These are phyloP conservation scores for Paramecium caudatum DNA, from an alignment of 73 alveolate species.

Conservation along the genomic window DNA sequence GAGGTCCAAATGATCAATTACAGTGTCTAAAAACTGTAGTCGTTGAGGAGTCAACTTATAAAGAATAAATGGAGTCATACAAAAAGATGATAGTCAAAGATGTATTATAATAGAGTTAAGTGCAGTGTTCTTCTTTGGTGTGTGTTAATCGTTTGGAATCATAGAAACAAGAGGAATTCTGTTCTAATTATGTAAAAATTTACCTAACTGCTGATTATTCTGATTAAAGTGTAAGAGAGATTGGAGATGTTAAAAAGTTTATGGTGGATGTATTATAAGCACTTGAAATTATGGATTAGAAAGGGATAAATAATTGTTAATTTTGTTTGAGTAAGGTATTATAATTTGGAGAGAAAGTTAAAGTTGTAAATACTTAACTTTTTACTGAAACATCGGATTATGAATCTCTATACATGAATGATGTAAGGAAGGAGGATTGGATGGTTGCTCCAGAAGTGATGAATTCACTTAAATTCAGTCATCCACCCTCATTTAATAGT, in stretches of 20 bases:
- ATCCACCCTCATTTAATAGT: slow-evolving; percentile 22
- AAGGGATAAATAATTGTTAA: slow-evolving; percentile 21
- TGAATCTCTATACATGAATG: slow-evolving; percentile 20
- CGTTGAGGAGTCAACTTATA: slow-evolving; percentile 27
- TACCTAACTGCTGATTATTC: slow-evolving; percentile 46
- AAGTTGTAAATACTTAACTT: slow-evolving; percentile 33
- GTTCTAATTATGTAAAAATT: slow-evolving; percentile 7
- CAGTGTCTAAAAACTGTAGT: slow-evolving; percentile 17
- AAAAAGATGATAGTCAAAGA: slow-evolving; percentile 12
- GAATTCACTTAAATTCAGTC: neutral
- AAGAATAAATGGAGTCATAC: slow-evolving; percentile 23
- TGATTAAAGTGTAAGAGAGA: neutral
- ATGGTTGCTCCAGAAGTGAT: slow-evolving; percentile 69
- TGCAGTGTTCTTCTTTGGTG: neutral
- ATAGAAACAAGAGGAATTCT: slow-evolving; percentile 31
- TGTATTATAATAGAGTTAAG: neutral
- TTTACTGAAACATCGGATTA: slow-evolving; percentile 38
- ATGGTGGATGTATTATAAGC: slow-evolving; percentile 27
- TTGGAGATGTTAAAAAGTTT: neutral
- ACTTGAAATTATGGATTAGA: slow-evolving; percentile 8
- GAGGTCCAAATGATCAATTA: neutral
- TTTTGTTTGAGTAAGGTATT: slow-evolving; percentile 1
- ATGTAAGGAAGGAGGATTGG: slow-evolving; percentile 28
- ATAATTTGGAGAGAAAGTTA: neutral
- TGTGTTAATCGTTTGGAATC: slow-evolving; percentile 10